Base-by-base conservation (phyloP, 2,329 filamentous ascomycete species). In the Rutstroemia sp. region DNA sequence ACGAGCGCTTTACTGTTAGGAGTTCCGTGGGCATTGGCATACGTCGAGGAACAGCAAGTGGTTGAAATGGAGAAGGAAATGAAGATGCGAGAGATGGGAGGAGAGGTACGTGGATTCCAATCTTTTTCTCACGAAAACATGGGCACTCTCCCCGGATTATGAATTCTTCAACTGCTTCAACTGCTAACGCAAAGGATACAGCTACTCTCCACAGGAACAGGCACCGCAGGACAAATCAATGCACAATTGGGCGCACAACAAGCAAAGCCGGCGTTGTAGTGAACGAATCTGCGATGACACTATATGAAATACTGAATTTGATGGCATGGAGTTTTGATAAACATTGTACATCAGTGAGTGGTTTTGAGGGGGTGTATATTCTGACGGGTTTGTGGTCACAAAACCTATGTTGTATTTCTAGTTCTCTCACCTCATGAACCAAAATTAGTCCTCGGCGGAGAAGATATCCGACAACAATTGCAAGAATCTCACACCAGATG, bases 1-100 rank as follows among this genome's bases (percentile, higher is more conserved):
- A 96, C 92, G 62, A 92, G 87, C 60, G 90, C 90, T 59, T 81
- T 99, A 70, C 78, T 99, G 71, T 76, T 97, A 62, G 92, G 91
- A 66, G 90, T 97, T 52, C 94, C 94, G 56, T 97, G 91, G 79
- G 92, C 91, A 58, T 79, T 99, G 65, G 92, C 91, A 58, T 92
- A 91, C 71, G 86, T 88, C 62, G 94, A 99, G 79, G 94, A 99
- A 79, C 91, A 96, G 80, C 90, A 96, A 78, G 85, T 95, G 72
- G 80, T 92, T 63, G 92, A 96, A 78, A 95, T 96, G 90, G 94
- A 99, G 83, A 85, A 91, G 74, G 92, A 96, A 78, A 91, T 92
- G 82, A 86, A 88, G 73, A 94, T 96, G 90, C 88, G 94, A 73
- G 90, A 96, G 81, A 83, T 88, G 69, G 90, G 90, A 62, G 86